These are phyloP conservation scores for Daldinia bambusicola DNA, from an alignment of 495 filamentous ascomycete genomes.

Conservation along the genomic window DNA sequence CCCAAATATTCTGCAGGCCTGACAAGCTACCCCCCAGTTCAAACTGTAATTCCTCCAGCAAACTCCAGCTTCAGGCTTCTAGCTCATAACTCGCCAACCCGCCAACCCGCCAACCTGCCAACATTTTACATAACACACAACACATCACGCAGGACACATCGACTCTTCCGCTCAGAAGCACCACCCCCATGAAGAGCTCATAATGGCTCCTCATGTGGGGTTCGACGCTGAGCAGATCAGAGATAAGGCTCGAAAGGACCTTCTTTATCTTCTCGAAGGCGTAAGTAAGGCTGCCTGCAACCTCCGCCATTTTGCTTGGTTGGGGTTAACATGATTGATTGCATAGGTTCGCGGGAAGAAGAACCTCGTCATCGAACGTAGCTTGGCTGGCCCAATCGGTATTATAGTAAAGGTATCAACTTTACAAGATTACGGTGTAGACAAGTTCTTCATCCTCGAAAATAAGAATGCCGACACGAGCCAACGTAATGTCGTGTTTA, in stretches of 20 bases:
- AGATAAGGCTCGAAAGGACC: constrained; percentile 84
- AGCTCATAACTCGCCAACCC: constrained; percentile 11
- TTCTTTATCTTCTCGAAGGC: constrained; percentile 86
- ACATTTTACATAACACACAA: not conserved
- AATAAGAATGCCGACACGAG: constrained; percentile 91
- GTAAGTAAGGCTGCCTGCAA: constrained; percentile 71
- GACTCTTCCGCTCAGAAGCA: constrained; percentile 27
- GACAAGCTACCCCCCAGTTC: constrained; percentile 23
- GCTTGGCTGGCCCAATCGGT: constrained; percentile 87
- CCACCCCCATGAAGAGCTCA: constrained; percentile 60
- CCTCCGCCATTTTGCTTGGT: constrained; percentile 16
- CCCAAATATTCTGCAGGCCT: constrained; percentile 15
- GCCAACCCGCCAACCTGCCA: not conserved
- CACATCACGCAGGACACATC: not conserved
- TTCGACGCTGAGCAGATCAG: constrained; percentile 84
- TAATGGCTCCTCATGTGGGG: constrained; percentile 73
- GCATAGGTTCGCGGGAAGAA: constrained; percentile 95
- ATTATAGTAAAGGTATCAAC: constrained; percentile 92
- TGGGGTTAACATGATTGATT: constrained; percentile 49
- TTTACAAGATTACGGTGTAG: constrained; percentile 88
- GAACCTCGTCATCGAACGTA: constrained; percentile 92
- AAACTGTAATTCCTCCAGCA: constrained; percentile 13
- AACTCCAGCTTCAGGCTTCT: constrained; percentile 20
- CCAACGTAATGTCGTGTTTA: constrained; percentile 94
- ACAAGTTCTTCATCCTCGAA: constrained; percentile 94